These are phyloP conservation scores for Claviceps sp. DNA, from an alignment of 2,329 filamentous ascomycete genomes.

Conservation along the genomic window DNA sequence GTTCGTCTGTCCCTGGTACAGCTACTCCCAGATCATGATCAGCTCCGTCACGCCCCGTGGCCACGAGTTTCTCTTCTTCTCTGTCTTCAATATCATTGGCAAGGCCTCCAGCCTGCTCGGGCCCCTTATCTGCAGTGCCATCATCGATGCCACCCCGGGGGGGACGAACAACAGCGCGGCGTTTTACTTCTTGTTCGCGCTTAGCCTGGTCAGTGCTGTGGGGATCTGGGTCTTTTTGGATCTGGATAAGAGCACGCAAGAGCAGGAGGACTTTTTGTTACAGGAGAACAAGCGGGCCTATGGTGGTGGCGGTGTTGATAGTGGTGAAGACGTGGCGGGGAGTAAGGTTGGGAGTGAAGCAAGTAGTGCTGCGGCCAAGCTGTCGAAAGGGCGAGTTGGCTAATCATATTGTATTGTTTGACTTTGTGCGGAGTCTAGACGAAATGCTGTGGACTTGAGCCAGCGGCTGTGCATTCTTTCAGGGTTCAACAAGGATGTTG, in stretches of 20 bases:
- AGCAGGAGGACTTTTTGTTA: conserved; percentile 43
- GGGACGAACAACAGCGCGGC: conserved; percentile 44
- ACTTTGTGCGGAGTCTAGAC: background rate
- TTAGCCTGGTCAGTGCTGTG: conserved; percentile 41
- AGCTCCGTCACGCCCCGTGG: conserved; percentile 54
- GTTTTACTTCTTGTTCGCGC: conserved; percentile 51
- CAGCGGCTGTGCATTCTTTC: background rate
- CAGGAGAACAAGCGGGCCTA: conserved; percentile 15
- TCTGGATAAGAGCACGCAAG: conserved; percentile 43
- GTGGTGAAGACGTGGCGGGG: background rate
- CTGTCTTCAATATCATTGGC: conserved; percentile 53
- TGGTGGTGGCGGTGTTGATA: background rate
- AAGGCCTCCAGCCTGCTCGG: conserved; percentile 58
- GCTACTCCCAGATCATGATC: conserved; percentile 59
- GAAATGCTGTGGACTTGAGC: background rate
- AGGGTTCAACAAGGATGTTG: no score
- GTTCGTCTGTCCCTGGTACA: conserved; percentile 57
- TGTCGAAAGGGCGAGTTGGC: background rate
- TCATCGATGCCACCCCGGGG: conserved; percentile 46
- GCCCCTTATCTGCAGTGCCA: conserved; percentile 53
- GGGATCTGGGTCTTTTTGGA: conserved; percentile 44
- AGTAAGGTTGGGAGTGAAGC: background rate
- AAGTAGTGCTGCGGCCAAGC: background rate
- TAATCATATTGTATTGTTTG: background rate
- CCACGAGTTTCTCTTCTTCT: conserved; percentile 60